Base-by-base conservation (phyloP, 768 basidiomycete genomes). In the Naganishia vaughanmartiniae region DNA sequence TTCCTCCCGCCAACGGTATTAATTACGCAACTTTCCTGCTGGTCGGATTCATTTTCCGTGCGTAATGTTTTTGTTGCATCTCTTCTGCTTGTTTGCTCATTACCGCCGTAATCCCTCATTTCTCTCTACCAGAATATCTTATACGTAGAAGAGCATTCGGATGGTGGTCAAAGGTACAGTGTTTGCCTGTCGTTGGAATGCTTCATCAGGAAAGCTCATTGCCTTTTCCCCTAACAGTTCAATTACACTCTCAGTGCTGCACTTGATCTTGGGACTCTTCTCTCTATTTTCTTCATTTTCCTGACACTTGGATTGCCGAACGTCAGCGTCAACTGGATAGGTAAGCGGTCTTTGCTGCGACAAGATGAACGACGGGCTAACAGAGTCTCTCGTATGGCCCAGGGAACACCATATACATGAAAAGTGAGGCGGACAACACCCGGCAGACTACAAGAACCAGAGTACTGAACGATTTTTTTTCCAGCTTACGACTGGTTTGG, bases 21-120 rank as follows among this genome's bases (percentile, higher is more conserved):
- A 97, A 98, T 83, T 97, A 92, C 79, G 89, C 90, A 12, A 86
- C 89, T 24, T 96, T 90, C 90, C 89, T 95, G 79, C 84, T 89
- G 5, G 87, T 90, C 28, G 92, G 90, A 5, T 92, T 94, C 79
- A 80, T 95, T 67, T 96, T 96, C 87, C 95, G 83, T 83, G 46
- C 65, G 82, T 77, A 36, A n/a, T 63, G 63, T 36, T 45, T n/a
- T 15, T n/a, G 19, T 9, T 19, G 19, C 28, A 4, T n/a, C 39
- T 31, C 30, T 4, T 31, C 10, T 14, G 33, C 19, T 28, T 21
- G 14, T 36, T 24, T 9, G 34, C 34, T 39, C 5, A 58, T n/a
- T 24, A 4, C n/a, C n/a, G n/a, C n/a, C n/a, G n/a, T n/a, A n/a
- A n/a, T 11, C 26, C 12, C 26, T 24, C 21, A 24, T 17, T 4